These are phyloP conservation scores for Ceratocystis eucalypticola DNA, from an alignment of 2,329 filamentous ascomycete genomes.

Conservation along the genomic window DNA sequence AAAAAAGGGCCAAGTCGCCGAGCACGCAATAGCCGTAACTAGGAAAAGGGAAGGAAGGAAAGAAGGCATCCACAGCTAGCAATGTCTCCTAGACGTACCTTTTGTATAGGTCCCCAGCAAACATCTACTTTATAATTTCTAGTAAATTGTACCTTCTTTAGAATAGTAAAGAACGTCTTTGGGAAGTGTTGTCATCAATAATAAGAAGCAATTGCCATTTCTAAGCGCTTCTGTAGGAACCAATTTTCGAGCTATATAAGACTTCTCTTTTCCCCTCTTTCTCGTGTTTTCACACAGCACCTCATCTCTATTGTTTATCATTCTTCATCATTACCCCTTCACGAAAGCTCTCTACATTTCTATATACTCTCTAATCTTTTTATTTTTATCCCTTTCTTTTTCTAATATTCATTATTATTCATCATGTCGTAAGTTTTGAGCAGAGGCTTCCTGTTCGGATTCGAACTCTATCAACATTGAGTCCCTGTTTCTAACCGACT, in stretches of 20 bases:
- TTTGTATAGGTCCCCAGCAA: neutral
- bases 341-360: neutral
- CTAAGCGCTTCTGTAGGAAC: constrained; percentile 13
- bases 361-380: too few relatives aligned
- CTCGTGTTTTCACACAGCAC: neutral
- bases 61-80: neutral
- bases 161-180: neutral
- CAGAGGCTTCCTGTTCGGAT: neutral
- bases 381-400: neutral
- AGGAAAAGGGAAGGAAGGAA: neutral
- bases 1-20: constrained; percentile 9
- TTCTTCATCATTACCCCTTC: neutral
- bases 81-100: constrained; percentile 6
- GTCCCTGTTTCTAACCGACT: neutral
- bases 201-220: constrained; percentile 9
- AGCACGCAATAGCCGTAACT: constrained; percentile 16
- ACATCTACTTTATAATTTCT: constrained; percentile 2
- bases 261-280: constrained; percentile 13
- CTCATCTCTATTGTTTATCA: neutral
- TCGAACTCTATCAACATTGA: too few relatives aligned
- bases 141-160: neutral
- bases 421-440: constrained; percentile 18
- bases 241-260: constrained; percentile 13
- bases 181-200: constrained; percentile 2
- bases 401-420: constrained; percentile 2